Evolutionary conservation across 768 basidiomycete genomes (phyloP).

Genomic region (Boletus reticulatus): DNA sequence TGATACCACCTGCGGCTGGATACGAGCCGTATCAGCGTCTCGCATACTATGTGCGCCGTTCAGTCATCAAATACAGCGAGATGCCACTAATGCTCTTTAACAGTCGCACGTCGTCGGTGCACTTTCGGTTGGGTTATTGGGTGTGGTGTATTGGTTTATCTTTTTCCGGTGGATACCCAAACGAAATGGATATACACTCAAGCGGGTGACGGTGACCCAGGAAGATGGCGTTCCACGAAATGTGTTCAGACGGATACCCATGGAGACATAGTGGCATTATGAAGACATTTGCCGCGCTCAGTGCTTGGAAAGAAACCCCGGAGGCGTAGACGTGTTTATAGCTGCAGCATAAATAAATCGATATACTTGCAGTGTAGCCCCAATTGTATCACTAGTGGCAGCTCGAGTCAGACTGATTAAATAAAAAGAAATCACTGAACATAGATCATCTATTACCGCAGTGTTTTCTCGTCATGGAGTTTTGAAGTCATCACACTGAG

Average conservation of each 20-base stretch:
- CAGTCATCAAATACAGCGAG: background rate
- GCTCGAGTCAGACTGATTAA: too few relatives aligned
- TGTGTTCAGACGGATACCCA: constrained; percentile 44
- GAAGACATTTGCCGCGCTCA: background rate
- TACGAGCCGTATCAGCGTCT: constrained; percentile 52
- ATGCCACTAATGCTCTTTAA: background rate
- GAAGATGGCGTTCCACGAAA: constrained; percentile 59
- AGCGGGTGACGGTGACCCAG: constrained; percentile 45
- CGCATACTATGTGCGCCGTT: constrained; percentile 63
- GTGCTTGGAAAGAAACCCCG: too few relatives aligned
- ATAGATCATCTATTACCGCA: too few relatives aligned
- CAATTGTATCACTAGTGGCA: too few relatives aligned
- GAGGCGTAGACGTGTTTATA: too few relatives aligned
- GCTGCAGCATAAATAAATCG: too few relatives aligned
- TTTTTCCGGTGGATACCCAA: constrained; percentile 50
- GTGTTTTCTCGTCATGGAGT: too few relatives aligned
- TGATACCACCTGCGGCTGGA: constrained; percentile 58
- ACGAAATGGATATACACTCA: constrained; percentile 46
- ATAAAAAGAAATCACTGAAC: too few relatives aligned
- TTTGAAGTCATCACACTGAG: too few relatives aligned
- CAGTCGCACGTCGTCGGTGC: constrained; percentile 53
- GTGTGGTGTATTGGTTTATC: constrained; percentile 56
- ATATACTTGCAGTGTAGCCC: too few relatives aligned
- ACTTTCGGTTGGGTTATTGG: constrained; percentile 45
- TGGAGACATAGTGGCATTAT: background rate